phyloP scores from a whole-genome alignment of 805 yeast genomes.

The Scheffersomyces amazonensis region DNA sequence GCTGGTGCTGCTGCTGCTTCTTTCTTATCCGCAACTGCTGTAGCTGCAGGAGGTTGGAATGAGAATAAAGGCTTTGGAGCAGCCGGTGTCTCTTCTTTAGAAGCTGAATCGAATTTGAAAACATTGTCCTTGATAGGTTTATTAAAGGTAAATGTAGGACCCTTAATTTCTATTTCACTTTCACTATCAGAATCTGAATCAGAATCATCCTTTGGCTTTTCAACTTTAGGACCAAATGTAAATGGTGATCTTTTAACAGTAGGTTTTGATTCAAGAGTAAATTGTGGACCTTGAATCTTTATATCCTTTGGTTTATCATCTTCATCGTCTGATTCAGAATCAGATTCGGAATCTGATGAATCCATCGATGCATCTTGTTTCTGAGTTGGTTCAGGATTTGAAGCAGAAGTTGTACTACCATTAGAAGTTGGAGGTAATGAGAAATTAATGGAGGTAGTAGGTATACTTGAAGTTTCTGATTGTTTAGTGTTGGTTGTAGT shows the following conservation, averaged over 20 bases:
- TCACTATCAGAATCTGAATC: slow-evolving; percentile 52
- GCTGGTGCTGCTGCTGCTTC: slow-evolving; percentile 2
- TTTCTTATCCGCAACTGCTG: slow-evolving; percentile 2
- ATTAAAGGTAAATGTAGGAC: slow-evolving; percentile 59
- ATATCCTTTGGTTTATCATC: slow-evolving; percentile 23
- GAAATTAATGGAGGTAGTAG: not conserved
- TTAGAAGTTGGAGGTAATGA: not conserved
- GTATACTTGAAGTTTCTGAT: not conserved
- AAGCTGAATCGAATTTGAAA: slow-evolving; percentile 17
- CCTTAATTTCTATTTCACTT: slow-evolving; percentile 65
- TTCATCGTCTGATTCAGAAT: slow-evolving; percentile 23
- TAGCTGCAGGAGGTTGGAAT: slow-evolving; percentile 2
- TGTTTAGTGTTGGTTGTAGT: not conserved
- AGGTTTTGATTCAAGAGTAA: slow-evolving; percentile 25
- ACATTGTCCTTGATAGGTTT: slow-evolving; percentile 35
- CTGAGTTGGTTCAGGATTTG: not conserved
- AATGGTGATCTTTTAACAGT: slow-evolving; percentile 35
- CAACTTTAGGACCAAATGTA: slow-evolving; percentile 32
- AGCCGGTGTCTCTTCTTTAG: slow-evolving; percentile 3
- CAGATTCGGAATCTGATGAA: slow-evolving; percentile 12
- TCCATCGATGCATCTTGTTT: slow-evolving; percentile 1
- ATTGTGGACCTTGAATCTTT: slow-evolving; percentile 35
- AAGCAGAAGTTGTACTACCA: not conserved
- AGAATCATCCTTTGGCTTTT: slow-evolving; percentile 15
- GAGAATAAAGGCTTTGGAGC: slow-evolving; percentile 2